These are phyloP conservation scores for Dioscorea dumetorum DNA, from an alignment of 106 monocot species.

Conservation along the genomic window DNA sequence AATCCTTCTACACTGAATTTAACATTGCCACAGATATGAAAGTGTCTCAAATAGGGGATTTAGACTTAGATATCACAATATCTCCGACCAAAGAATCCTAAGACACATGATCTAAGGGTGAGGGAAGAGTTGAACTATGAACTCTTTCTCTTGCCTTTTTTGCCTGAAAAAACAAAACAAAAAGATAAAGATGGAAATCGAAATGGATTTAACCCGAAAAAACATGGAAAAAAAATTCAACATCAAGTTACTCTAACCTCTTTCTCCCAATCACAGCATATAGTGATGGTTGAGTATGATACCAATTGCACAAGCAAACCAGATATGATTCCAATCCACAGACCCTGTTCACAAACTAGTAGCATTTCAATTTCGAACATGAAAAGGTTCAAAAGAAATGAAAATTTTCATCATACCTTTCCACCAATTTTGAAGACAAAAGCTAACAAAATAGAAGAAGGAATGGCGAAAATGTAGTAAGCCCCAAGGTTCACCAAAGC, in stretches of 20 bases:
- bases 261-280: slow-evolving; percentile 42
- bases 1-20: too few species aligned
- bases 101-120: neutral
- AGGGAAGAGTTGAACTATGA: slow-evolving; percentile 3
- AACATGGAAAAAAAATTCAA: neutral
- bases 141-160: slow-evolving; percentile 21
- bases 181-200: neutral
- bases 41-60: too few species aligned
- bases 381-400: neutral
- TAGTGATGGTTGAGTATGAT: slow-evolving; percentile 19
- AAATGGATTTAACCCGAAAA: neutral
- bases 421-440: slow-evolving; percentile 60
- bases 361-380: neutral
- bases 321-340: slow-evolving; percentile 55
- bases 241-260: slow-evolving; percentile 13
- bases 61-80: too few species aligned
- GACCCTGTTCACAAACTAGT: slow-evolving; percentile 11
- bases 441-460: slow-evolving; percentile 49
- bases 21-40: too few species aligned
- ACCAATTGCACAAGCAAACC: slow-evolving; percentile 18
- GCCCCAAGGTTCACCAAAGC: slow-evolving; percentile 6
- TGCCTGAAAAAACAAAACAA: slow-evolving; percentile 9
- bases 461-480: slow-evolving; percentile 51
- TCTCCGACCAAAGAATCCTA: neutral
- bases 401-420: slow-evolving; percentile 24